Evolutionary conservation across 805 yeast genomes (phyloP).

Genomic region (Ogataea nitratoaversa): DNA sequence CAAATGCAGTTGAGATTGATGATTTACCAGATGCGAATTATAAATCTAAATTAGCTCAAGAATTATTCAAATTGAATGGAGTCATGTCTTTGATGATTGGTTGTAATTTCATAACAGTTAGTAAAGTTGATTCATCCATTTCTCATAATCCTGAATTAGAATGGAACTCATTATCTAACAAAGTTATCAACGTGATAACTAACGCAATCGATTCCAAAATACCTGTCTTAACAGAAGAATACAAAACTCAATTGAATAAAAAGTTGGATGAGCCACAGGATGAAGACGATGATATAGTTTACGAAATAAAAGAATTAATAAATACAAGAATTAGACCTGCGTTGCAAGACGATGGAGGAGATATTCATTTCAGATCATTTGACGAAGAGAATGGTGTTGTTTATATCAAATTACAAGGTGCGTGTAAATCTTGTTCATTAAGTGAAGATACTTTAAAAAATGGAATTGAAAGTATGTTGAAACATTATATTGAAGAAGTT

Average conservation of each 20-base stretch:
- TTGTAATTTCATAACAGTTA: constrained; percentile 67
- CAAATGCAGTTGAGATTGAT: constrained; percentile 49
- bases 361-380: constrained; percentile 60
- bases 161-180: constrained; percentile 28
- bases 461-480: constrained; percentile 70
- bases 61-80: constrained; percentile 55
- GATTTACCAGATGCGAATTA: constrained; percentile 49
- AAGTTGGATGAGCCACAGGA: constrained; percentile 36
- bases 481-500: constrained; percentile 66
- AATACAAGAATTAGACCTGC: constrained; percentile 72
- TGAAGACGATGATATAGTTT: constrained; percentile 62
- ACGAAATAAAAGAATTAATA: constrained; percentile 65
- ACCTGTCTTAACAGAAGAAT: constrained; percentile 23
- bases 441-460: constrained; percentile 61
- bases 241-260: constrained; percentile 17
- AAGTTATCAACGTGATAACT: constrained; percentile 22
- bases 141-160: constrained; percentile 31
- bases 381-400: constrained; percentile 55
- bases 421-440: constrained; percentile 69
- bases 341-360: constrained; percentile 74
- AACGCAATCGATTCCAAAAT: constrained; percentile 24
- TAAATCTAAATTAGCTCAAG: constrained; percentile 60
- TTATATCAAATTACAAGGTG: constrained; percentile 57
- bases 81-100: constrained; percentile 74
- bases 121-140: constrained; percentile 39